Evolutionary conservation across 768 basidiomycete genomes (phyloP), one percentile per base, ranked within the genome.

Genomic region (Cystobasidium ongulense): DNA sequence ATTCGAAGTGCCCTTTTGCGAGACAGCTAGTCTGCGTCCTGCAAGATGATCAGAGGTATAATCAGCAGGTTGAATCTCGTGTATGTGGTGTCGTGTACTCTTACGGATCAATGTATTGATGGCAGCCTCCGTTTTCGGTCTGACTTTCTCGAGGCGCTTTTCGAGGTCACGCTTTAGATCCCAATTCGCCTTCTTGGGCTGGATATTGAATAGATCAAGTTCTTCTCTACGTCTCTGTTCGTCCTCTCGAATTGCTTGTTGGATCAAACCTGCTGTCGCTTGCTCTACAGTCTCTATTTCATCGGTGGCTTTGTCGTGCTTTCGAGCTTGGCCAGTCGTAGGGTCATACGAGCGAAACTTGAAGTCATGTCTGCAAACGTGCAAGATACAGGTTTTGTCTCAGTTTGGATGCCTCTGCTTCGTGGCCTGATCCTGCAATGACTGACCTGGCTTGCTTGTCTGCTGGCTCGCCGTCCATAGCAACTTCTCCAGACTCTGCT

Each of bases 101-200:
- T 80, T 78, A 97, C 95, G 88, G 78, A 97, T 97, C 25, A 97
- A 85, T 1, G 88, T 90, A 78, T 94, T 91, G 75, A 97, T 90
- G 4, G 93, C 87, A 81, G 94, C 90, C 75, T 94, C 90, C 0
- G 92, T 96, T 82, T 87, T 89, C 77, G 91, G 83, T 78, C 96
- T 93, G n/a, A 98, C 84, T 80, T 88, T 93, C 8, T 64, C 66
- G 46, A 92, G 81, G 80, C 91, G 92, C 83, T 89, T 91, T 72
- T 94, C 91, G 82, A 94, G 87, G 78, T 80, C 85, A 21, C 84
- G 79, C 63, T 80, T 83, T 77, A 81, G 82, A 36, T 61, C 92
- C 93, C 92, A 86, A 21, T 85, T 89, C 54, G 81, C 83, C 8
- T 91, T 90, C 81, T 82, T 94, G 63, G 85, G 84, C 62, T 92